Conservation (phyloP, 164 flowering plant genomes). For the Stephania cephalantha region DNA sequence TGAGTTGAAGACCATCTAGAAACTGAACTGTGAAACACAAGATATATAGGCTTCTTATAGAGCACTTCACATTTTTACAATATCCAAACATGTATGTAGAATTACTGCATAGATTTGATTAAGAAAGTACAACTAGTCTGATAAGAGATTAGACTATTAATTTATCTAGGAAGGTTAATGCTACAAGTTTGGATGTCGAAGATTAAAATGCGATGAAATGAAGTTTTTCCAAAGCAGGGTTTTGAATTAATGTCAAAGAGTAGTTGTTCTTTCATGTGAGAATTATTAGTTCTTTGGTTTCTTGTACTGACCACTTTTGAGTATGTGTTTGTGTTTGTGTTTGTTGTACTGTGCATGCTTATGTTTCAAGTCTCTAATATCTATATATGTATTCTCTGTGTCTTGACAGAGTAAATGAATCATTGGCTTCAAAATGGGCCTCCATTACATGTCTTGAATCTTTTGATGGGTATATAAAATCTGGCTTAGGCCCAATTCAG, state of each 20-base stretch:
- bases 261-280: constrained; percentile 7
- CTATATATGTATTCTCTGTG: no score
- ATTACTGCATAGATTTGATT: background rate
- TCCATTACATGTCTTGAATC: background rate
- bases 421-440: background rate
- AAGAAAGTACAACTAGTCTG: constrained; percentile 9
- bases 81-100: background rate
- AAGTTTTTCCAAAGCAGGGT: constrained; percentile 2
- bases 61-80: background rate
- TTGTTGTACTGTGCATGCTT: background rate
- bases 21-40: background rate
- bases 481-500: background rate
- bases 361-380: background rate
- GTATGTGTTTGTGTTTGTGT: background rate
- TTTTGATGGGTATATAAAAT: background rate
- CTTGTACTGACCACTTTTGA: background rate
- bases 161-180: background rate
- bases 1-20: background rate
- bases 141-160: background rate
- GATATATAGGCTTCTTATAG: background rate
- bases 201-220: background rate
- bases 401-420: background rate
- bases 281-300: background rate
- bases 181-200: constrained; percentile 3
- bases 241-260: constrained; percentile 5